Evolutionary conservation across 805 yeast genomes (phyloP), one percentile per base, ranked within the genome.

Genomic region (Candida takata): DNA sequence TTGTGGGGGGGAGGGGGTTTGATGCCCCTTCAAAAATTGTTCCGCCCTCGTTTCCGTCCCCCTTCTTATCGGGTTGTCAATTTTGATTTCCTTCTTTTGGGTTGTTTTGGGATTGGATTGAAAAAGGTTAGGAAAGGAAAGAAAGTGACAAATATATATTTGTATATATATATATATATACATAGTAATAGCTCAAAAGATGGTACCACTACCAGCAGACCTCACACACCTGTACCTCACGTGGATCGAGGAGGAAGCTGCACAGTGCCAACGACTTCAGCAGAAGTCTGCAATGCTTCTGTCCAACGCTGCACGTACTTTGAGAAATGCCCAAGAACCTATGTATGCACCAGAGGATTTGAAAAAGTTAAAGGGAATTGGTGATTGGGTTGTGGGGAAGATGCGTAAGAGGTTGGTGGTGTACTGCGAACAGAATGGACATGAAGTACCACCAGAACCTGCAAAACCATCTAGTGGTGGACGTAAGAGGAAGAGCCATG

Each of bases 361-460:
- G 29, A 56, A 58, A 12, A 65, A 67, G 45, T 65, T 90, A 28
- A 79, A 71, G 38, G 82, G 65, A 31, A 69, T 90, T 24, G 97
- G 97, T 1, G 79, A 74, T 10, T 77, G 79, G 37, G 77, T 84
- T 7, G 74, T 83, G 24, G 60, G 55, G 3, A 50, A 59, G 20
- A 59, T 90, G 38, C 63, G 67, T 18, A 55, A 61, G 27, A 68
- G 65, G 41, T 57, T 84, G 17, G 44, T 55, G 10, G 49, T 51
- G 3, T 70, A 84, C 57, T 86, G 95, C 50, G 48, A 58, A n/a
- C 72, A 68, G 7, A 64, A 72, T 34, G 77, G 73, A 0, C 53
- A 64, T 4, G 56, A 47, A 0, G 40, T 65, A 5, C 90, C 90
- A 3, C 52, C 43, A 39, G 37, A 25, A 10, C n/a, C 10, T 18